Evolutionary conservation across 1,284 basidiomycete species (phyloP).

Genomic region (Stereum hirsutum): DNA sequence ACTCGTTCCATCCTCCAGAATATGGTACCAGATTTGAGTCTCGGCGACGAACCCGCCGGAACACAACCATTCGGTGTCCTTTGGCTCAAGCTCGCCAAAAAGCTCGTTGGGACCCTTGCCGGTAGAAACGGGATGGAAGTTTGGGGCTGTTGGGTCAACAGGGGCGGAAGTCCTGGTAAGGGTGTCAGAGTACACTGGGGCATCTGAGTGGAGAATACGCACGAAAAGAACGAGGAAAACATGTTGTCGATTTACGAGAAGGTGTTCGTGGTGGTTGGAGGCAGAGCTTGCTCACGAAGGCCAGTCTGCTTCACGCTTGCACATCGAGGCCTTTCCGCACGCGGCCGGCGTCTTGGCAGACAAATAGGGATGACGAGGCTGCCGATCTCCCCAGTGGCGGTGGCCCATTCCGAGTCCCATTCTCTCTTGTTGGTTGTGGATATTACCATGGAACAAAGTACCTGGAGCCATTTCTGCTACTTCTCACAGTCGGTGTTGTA

Average conservation of each 20-base stretch:
- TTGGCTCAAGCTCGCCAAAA: constrained; percentile 61
- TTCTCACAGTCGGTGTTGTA: no score
- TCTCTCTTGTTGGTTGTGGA: no score
- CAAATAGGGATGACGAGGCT: no score
- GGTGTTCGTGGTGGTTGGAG: no score
- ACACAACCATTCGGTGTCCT: constrained; percentile 81
- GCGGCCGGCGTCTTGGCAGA: no score
- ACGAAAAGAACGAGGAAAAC: constrained; percentile 70
- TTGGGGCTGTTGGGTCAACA: constrained; percentile 57
- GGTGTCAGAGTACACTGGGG: constrained; percentile 11
- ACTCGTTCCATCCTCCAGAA: constrained; percentile 76
- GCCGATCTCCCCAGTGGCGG: no score
- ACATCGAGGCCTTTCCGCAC: no score
- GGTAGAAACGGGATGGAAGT: constrained; percentile 71
- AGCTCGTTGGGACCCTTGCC: constrained; percentile 43
- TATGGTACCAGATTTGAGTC: constrained; percentile 86
- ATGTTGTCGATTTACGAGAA: constrained; percentile 24
- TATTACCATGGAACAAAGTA: no score
- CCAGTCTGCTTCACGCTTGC: no score
- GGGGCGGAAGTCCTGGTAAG: constrained; percentile 39
- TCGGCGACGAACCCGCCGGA: constrained; percentile 85
- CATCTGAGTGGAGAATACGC: constrained; percentile 27
- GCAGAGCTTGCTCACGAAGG: no score
- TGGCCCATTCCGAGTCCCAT: no score
- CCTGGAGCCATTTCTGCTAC: no score